Percentiles rank a stretch among this genome's conserved stretches.
phyloP scores from a whole-genome alignment of 805 yeast genomes.

The Hanseniaspora lindneri region DNA sequence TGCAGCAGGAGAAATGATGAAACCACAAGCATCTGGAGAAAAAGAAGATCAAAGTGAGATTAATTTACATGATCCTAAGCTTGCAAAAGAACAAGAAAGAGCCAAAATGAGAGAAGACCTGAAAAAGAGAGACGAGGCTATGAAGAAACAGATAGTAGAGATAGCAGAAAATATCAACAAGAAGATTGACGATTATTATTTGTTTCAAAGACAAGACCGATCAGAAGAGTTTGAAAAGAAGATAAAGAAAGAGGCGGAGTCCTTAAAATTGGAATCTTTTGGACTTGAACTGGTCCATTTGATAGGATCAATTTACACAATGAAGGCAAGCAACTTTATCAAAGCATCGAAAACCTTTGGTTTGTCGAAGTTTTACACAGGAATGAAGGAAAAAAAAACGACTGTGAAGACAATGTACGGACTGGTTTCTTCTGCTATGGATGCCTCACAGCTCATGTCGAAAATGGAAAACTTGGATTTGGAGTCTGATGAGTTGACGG shows the following conservation, averaged over 20 bases:
- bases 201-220: constrained; percentile 39
- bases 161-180: constrained; percentile 39
- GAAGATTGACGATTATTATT: constrained; percentile 36
- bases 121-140: constrained; percentile 42
- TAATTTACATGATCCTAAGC: constrained; percentile 31
- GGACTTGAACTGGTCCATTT: constrained; percentile 79
- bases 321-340: constrained; percentile 62
- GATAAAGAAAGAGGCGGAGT: constrained; percentile 54
- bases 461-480: constrained; percentile 61
- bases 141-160: constrained; percentile 39
- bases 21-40: constrained; percentile 18
- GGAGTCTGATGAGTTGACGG: constrained; percentile 40
- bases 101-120: constrained; percentile 42
- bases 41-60: constrained; percentile 18
- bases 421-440: constrained; percentile 72
- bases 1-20: constrained; percentile 25
- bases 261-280: constrained; percentile 85
- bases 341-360: constrained; percentile 76
- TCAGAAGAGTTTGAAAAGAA: constrained; percentile 39
- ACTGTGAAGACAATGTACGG: constrained; percentile 73
- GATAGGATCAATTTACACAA: constrained; percentile 66
- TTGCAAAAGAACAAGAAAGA: constrained; percentile 32
- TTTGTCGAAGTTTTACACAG: constrained; percentile 68
- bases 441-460: constrained; percentile 70
- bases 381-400: constrained; percentile 72